Percentiles rank a stretch among this genome's conserved stretches.
These are phyloP conservation scores for Fusarium foetens DNA, from an alignment of 2,329 filamentous ascomycete genomes.

Conservation along the genomic window DNA sequence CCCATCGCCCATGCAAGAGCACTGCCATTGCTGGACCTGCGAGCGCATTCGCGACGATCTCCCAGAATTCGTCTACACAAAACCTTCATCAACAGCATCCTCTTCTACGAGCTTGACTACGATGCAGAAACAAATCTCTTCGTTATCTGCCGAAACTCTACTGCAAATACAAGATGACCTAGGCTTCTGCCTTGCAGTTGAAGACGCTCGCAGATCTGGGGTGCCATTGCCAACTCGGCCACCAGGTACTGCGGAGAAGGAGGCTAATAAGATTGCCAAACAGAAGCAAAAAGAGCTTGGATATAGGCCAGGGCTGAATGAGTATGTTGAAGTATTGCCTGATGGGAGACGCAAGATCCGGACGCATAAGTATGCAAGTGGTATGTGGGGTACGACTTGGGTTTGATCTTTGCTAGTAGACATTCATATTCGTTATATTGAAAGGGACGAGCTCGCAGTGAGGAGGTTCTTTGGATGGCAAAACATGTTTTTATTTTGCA, in stretches of 20 bases:
- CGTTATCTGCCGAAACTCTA: constrained; percentile 10
- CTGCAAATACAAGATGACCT: constrained; percentile 30
- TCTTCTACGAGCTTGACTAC: background rate
- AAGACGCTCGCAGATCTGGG: constrained; percentile 8
- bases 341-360: constrained; percentile 28
- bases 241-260: constrained; percentile 6
- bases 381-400: constrained; percentile 1
- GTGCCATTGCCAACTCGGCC: constrained; percentile 14
- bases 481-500: no score
- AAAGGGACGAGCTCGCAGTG: no score
- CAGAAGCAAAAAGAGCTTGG: constrained; percentile 26
- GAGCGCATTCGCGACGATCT: constrained; percentile 24
- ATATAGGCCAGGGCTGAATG: constrained; percentile 11
- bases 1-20: background rate
- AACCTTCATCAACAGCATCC: background rate
- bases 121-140: constrained; percentile 1
- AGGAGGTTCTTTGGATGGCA: no score
- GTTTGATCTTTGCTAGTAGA: background rate
- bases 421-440: no score
- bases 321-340: constrained; percentile 22
- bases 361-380: background rate
- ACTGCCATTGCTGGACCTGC: constrained; percentile 27
- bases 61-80: constrained; percentile 8
- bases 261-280: background rate
- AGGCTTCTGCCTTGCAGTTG: constrained; percentile 13